A percentile compares a stretch with the other conserved stretches of the same genome.
These are phyloP conservation scores for Colletotrichum tamarilloi DNA, from an alignment of 2,329 filamentous ascomycete genomes.

Conservation along the genomic window DNA sequence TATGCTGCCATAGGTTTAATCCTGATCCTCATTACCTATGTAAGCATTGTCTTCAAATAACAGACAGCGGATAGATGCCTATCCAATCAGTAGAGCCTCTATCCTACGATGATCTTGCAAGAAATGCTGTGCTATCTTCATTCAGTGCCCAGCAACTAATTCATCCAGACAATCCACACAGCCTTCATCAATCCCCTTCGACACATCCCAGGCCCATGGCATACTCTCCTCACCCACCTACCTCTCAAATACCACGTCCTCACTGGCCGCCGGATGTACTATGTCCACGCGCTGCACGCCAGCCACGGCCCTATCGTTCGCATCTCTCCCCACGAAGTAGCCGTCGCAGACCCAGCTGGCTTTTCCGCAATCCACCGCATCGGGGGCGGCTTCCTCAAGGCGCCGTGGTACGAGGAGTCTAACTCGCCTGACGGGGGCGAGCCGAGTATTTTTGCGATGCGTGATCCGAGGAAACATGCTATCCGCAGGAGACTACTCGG, in stretches of 20 bases:
- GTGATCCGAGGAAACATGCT: slow-evolving; percentile 18
- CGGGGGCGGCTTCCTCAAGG: slow-evolving; percentile 24
- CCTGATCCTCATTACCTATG: not conserved
- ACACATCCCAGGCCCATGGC: slow-evolving; percentile 18
- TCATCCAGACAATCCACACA: not conserved
- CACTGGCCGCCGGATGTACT: slow-evolving; percentile 19
- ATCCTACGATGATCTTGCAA: not conserved
- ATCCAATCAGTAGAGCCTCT: not conserved
- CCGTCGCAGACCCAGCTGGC: slow-evolving; percentile 9
- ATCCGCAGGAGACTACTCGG: slow-evolving; percentile 52
- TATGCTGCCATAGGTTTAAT: not conserved
- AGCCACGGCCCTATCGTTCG: slow-evolving; percentile 20
- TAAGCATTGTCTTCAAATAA: too few relatives aligned
- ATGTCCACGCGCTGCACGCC: slow-evolving; percentile 23
- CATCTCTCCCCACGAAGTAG: slow-evolving; percentile 25
- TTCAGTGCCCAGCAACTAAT: not conserved
- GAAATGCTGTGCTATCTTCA: not conserved
- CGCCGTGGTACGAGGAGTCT: slow-evolving; percentile 19
- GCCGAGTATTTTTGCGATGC: slow-evolving; percentile 23
- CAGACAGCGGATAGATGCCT: too few relatives aligned
- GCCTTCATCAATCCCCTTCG: slow-evolving; percentile 4
- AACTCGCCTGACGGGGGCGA: slow-evolving; percentile 19
- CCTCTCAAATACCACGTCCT: slow-evolving; percentile 18
- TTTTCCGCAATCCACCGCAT: slow-evolving; percentile 23
- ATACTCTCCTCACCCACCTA: slow-evolving; percentile 22